Base-by-base conservation (phyloP, 495 filamentous ascomycete species). In the Oleoguttula mirabilis region DNA sequence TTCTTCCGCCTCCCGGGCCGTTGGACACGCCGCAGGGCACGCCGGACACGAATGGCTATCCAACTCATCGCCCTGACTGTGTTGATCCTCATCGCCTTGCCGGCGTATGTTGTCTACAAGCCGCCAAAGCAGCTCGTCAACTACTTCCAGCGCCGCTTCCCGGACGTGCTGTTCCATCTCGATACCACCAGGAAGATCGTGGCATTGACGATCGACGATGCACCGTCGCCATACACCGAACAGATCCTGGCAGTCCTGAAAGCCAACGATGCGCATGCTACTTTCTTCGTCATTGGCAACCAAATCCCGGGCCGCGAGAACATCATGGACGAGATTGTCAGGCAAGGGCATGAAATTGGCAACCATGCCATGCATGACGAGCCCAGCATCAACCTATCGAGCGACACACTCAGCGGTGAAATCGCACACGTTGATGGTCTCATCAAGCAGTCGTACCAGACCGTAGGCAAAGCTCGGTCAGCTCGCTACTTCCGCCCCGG, bases 331-430 rank as follows among this genome's bases (percentile, higher is more conserved):
- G 67, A 79, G 28, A 58, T 86, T 3, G 65, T 88, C n/a, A 56
- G 66, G 15, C 63, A 56, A 11, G 79, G 79, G 5, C 75, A 79
- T 52, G 82, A 88, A 57, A 66, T 88, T 8, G 85, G 71, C 32
- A 92, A 92, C 59, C 85, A 94, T 59, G 85, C 79, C 3, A 86
- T 87, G 82, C 66, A 70, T 55, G 84, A 94, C 61, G 82, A 88
- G 61, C 74, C 82, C 3, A 76, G 74, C 19, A 62, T 72, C 39
- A 59, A 43, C 8, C 42, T 65, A 8, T 53, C 55, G 30, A 57
- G 55, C 37, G 48, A 32, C 2, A 40, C 41, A 10, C 58, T 65
- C 22, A 32, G 28, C 16, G 40, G 47, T 1, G 54, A 65, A 60
- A 70, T 79, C 33, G 41, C 43, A 8, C 21, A 52, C 12, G 72